Conservation (phyloP, 306 rosid species). For the Vigna reflexopilosa region DNA sequence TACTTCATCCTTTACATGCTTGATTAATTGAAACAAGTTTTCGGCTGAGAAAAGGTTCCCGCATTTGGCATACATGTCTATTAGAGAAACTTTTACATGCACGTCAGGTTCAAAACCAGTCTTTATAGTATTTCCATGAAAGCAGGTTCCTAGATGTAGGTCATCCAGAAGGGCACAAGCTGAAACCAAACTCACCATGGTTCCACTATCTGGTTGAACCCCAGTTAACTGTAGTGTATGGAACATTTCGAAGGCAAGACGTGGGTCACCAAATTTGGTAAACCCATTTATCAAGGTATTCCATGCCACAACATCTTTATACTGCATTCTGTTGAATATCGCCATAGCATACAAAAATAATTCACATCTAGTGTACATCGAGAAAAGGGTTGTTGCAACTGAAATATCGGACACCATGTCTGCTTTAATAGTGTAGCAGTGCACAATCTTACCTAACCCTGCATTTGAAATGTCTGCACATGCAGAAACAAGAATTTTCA, state of each 20-base stretch:
- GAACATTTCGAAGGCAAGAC: slow-evolving; percentile 55
- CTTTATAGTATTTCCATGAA: slow-evolving; percentile 63
- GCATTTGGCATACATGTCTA: slow-evolving; percentile 72
- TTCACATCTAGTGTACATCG: slow-evolving; percentile 67
- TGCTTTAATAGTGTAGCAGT: slow-evolving; percentile 62
- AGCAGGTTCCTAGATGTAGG: slow-evolving; percentile 53
- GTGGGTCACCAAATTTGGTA: slow-evolving; percentile 57
- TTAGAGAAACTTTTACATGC: slow-evolving; percentile 61
- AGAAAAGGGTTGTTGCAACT: slow-evolving; percentile 57
- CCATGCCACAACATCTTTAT: slow-evolving; percentile 74
- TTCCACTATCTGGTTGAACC: slow-evolving; percentile 65
- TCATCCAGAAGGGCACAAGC: slow-evolving; percentile 51
- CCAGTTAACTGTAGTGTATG: slow-evolving; percentile 50
- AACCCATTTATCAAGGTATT: slow-evolving; percentile 69
- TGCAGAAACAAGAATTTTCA: slow-evolving; percentile 54
- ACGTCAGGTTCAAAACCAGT: slow-evolving; percentile 58
- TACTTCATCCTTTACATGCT: slow-evolving; percentile 51
- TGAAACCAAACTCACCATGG: slow-evolving; percentile 59
- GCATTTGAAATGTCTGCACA: slow-evolving; percentile 59
- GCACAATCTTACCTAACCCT: slow-evolving; percentile 65
- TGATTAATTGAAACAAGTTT: slow-evolving; percentile 52
- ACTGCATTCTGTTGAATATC: slow-evolving; percentile 56
- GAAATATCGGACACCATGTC: slow-evolving; percentile 54
- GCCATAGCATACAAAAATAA: slow-evolving; percentile 47
- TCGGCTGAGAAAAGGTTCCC: slow-evolving; percentile 62